Evolutionary conservation across 306 rosid species (phyloP).

Genomic region (Rosa chinensis): DNA sequence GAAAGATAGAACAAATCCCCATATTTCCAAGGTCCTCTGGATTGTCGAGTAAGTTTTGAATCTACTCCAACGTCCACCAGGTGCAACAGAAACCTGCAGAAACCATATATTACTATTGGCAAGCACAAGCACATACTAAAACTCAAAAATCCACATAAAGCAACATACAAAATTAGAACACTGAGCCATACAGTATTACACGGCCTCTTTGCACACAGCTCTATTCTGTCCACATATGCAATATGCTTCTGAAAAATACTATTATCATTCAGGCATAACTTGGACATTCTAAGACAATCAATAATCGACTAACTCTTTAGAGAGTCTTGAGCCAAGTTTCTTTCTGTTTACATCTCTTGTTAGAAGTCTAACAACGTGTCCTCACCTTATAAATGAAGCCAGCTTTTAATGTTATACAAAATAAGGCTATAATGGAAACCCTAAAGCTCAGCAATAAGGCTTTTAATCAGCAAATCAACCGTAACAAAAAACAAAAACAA

Average conservation of each 20-base stretch:
- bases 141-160: background rate
- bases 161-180: background rate
- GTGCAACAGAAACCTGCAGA: conserved; percentile 82
- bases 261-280: background rate
- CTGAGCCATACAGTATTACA: background rate
- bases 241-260: background rate
- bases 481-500: no score
- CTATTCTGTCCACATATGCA: background rate
- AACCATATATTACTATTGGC: conserved; percentile 16
- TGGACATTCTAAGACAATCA: background rate
- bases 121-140: background rate
- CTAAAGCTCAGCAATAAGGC: background rate
- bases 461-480: background rate
- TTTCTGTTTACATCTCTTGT: background rate
- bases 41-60: conserved; percentile 95
- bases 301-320: background rate
- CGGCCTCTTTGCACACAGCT: background rate
- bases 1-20: conserved; percentile 95
- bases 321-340: background rate
- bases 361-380: background rate
- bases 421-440: background rate
- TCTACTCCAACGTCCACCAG: conserved; percentile 98
- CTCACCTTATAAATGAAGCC: background rate
- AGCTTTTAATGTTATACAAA: background rate
- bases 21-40: conserved; percentile 94